Evolutionary conservation across 371 early-diverging fungal genomes (phyloP).

Genomic region (Choanephora cucurbitarum): DNA sequence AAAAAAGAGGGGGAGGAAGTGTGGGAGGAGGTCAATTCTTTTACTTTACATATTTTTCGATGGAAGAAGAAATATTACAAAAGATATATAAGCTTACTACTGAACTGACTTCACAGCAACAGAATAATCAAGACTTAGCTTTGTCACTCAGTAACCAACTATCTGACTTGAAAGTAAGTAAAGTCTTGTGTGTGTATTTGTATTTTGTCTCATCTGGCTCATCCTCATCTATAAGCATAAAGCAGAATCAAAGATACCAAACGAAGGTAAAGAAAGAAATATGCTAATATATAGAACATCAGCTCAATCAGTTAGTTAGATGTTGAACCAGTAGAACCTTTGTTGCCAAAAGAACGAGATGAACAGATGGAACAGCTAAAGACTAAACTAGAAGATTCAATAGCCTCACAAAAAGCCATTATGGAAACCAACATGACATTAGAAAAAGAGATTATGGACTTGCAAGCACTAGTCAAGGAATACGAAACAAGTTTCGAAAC

Average conservation of each 20-base stretch:
- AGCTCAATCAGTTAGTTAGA: neutral
- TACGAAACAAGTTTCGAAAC: slow-evolving; percentile 36
- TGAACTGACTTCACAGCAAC: slow-evolving; percentile 35
- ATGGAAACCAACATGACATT: slow-evolving; percentile 24
- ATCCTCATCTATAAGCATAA: too few relatives aligned
- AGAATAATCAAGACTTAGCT: slow-evolving; percentile 38
- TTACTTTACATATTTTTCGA: too few relatives aligned
- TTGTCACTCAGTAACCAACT: slow-evolving; percentile 21
- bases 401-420: slow-evolving; percentile 19
- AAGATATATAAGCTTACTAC: slow-evolving; percentile 34
- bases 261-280: slow-evolving; percentile 10
- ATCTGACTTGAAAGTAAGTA: slow-evolving; percentile 32
- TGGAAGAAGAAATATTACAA: slow-evolving; percentile 40
- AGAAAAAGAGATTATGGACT: slow-evolving; percentile 30
- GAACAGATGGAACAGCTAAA: slow-evolving; percentile 20
- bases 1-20: too few relatives aligned
- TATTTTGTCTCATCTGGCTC: too few relatives aligned
- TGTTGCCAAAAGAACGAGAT: slow-evolving; percentile 22
- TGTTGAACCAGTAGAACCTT: neutral
- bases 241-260: slow-evolving; percentile 7
- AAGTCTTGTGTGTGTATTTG: too few relatives aligned
- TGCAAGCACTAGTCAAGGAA: slow-evolving; percentile 33
- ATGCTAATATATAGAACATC: neutral
- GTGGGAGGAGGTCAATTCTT: too few relatives aligned
- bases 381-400: slow-evolving; percentile 9